Percentiles rank a stretch among this genome's conserved stretches.
Conservation (phyloP, 2,329 filamentous ascomycete species). For the Neofusicoccum kwambonambiense region DNA sequence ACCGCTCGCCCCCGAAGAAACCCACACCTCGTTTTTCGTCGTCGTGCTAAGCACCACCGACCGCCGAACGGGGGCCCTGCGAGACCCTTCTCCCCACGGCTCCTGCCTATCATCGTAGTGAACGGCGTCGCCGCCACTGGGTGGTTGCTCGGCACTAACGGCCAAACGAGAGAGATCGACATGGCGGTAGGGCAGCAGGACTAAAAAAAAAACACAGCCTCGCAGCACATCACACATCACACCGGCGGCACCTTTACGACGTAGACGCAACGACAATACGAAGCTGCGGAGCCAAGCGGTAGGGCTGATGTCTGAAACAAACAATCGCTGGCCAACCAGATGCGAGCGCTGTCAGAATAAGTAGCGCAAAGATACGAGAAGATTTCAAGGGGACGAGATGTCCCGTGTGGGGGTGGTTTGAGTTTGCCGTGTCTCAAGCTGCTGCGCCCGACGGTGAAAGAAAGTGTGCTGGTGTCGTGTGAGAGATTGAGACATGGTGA, state of each 20-base stretch:
- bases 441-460: no score
- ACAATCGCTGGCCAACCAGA: neutral
- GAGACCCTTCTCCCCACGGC: neutral
- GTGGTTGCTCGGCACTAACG: neutral
- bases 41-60: neutral
- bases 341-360: neutral
- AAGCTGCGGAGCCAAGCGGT: neutral
- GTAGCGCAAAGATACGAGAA: neutral
- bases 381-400: neutral
- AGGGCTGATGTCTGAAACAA: conserved; percentile 4
- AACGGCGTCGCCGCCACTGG: neutral
- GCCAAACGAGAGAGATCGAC: neutral
- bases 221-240: neutral
- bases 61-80: neutral
- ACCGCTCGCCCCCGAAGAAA: neutral
- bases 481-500: conserved; percentile 3
- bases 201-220: neutral
- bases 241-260: neutral
- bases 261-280: neutral
- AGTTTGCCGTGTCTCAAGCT: no score
- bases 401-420: no score
- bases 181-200: neutral
- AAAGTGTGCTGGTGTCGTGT: neutral
- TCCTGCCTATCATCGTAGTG: conserved; percentile 10
- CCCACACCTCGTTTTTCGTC: conserved; percentile 1